phyloP scores from a whole-genome alignment of 177 flowering plant genomes.

The Vitis hybrid region DNA sequence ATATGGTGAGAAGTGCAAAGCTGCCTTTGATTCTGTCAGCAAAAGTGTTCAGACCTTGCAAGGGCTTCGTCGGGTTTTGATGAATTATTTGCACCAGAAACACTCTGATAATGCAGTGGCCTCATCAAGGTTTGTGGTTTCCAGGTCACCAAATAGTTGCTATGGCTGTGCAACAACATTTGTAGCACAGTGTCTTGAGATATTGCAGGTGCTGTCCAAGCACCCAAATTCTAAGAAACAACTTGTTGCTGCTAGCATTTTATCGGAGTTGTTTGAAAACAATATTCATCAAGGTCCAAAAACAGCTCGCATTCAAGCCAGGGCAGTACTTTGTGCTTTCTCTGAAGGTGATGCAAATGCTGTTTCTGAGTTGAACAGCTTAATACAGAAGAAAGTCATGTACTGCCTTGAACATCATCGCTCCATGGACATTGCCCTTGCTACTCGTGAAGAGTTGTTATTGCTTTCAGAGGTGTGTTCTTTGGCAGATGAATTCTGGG shows the following conservation, averaged over 20 bases:
- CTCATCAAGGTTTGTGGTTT: conserved; percentile 63
- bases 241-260: conserved; percentile 86
- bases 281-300: conserved; percentile 98
- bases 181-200: conserved; percentile 92
- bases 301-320: conserved; percentile 84
- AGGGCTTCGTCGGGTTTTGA: conserved; percentile 91
- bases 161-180: conserved; percentile 97
- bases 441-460: conserved; percentile 86
- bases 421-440: conserved; percentile 90
- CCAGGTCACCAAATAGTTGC: conserved; percentile 86
- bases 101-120: conserved; percentile 48
- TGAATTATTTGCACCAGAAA: conserved; percentile 88
- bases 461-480: conserved; percentile 96
- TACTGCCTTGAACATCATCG: conserved; percentile 99
- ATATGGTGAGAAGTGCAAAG: conserved; percentile 99
- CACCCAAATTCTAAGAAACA: conserved; percentile 83
- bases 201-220: conserved; percentile 79
- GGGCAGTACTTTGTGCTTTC: conserved; percentile 90
- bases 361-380: conserved; percentile 72
- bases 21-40: conserved; percentile 99
- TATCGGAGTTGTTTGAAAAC: conserved; percentile 94
- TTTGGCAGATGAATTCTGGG: conserved; percentile 95
- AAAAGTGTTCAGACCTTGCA: conserved; percentile 99
- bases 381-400: conserved; percentile 86
- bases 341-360: conserved; percentile 93